A percentile compares a stretch with the other conserved stretches of the same genome.
Conservation (phyloP, 163 green algal genomes). For the Chlamydomonas reinhardtii region DNA sequence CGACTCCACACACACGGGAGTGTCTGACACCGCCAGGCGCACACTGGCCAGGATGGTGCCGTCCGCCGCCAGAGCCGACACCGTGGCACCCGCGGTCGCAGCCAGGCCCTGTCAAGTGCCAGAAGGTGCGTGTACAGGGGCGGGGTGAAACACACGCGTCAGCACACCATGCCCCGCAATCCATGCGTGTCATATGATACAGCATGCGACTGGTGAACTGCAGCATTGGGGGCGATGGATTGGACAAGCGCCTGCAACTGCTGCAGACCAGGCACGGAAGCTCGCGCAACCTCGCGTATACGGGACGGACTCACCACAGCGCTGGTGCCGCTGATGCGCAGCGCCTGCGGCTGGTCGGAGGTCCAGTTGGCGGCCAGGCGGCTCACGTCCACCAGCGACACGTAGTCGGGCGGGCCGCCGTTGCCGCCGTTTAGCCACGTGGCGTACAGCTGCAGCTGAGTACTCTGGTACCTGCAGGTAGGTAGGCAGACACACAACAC, state of each 20-base stretch:
- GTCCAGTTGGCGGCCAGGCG: conserved; percentile 34
- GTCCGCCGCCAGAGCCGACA: conserved; percentile 1
- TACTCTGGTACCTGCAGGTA: conserved; percentile 47
- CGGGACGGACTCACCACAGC: no score
- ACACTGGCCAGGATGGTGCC: neutral
- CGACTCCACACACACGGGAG: conserved; percentile 48
- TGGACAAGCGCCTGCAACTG: no score
- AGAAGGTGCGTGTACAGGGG: no score
- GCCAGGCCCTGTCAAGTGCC: conserved; percentile 39
- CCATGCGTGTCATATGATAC: no score
- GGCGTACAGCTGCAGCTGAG: conserved; percentile 38
- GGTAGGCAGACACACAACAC: neutral
- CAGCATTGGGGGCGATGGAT: no score
- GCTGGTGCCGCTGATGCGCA: conserved; percentile 33
- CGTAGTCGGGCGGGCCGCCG: neutral
- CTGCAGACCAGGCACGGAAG: no score
- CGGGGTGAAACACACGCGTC: no score
- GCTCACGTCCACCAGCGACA: conserved; percentile 54
- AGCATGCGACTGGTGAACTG: no score
- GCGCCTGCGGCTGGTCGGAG: conserved; percentile 41
- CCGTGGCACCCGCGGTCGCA: conserved; percentile 7
- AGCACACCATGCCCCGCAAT: no score
- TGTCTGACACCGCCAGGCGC: conserved; percentile 31
- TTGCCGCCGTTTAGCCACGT: conserved; percentile 58
- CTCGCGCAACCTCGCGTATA: no score